Conservation (phyloP, 345 rosid genomes). For the Linum trigynum region DNA sequence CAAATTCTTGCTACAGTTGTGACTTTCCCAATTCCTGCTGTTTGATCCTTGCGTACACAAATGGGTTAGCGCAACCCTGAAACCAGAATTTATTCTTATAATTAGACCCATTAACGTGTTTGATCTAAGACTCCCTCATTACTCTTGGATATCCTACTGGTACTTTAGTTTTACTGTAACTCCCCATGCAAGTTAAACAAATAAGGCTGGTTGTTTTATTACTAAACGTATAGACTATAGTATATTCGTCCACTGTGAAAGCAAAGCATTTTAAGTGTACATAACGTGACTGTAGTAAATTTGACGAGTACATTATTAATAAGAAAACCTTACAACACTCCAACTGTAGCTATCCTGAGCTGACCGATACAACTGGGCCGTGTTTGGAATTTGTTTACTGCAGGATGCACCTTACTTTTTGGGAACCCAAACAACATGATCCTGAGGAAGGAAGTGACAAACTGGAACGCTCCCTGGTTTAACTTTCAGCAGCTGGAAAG, state of each 20-base stretch:
- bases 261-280: slow-evolving; percentile 7
- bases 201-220: background rate
- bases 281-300: background rate
- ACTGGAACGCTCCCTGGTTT: slow-evolving; percentile 62
- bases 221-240: slow-evolving; percentile 3
- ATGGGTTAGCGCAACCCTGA: no score
- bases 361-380: slow-evolving; percentile 3
- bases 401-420: slow-evolving; percentile 19
- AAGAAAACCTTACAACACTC: background rate
- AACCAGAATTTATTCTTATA: no score
- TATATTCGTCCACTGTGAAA: background rate
- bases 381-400: background rate
- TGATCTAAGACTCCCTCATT: no score
- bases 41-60: no score
- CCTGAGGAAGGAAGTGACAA: slow-evolving; percentile 81
- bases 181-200: no score
- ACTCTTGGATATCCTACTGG: no score
- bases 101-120: no score
- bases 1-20: no score
- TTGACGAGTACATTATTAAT: slow-evolving; percentile 16
- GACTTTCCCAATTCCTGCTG: no score
- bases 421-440: slow-evolving; percentile 54
- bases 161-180: no score
- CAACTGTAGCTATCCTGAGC: slow-evolving; percentile 11
- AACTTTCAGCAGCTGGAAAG: slow-evolving; percentile 64